phyloP scores from a whole-genome alignment of 768 basidiomycete species.

The Cubamyces sp. region DNA sequence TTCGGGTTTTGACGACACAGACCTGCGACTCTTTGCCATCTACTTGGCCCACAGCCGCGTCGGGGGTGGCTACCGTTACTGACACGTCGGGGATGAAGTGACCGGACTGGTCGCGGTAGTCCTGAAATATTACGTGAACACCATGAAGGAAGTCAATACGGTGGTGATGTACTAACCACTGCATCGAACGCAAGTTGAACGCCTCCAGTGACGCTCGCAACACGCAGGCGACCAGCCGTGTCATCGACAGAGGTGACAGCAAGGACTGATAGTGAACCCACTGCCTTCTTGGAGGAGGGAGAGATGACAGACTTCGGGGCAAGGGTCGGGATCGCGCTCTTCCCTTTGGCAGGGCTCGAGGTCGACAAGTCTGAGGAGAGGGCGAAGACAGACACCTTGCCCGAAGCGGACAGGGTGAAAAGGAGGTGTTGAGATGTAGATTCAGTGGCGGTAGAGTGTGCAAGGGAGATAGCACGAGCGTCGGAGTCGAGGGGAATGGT shows the following conservation, averaged over 20 bases:
- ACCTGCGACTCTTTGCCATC: conserved; percentile 27
- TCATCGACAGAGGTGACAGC: conserved; percentile 50
- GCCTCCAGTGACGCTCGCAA: conserved; percentile 59
- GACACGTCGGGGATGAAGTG: conserved; percentile 54
- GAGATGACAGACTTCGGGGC: conserved; percentile 55
- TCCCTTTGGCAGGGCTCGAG: conserved; percentile 43
- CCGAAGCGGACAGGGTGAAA: conserved; percentile 61
- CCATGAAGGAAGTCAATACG: neutral
- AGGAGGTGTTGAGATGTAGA: conserved; percentile 44
- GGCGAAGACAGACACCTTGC: conserved; percentile 60
- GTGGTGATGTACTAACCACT: conserved; percentile 48
- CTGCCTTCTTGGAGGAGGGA: conserved; percentile 43
- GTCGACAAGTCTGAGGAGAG: conserved; percentile 51
- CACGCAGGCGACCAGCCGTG: conserved; percentile 48
- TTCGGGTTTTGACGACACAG: neutral
- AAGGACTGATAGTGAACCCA: conserved; percentile 44
- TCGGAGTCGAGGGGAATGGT: conserved; percentile 68
- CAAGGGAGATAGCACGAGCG: conserved; percentile 47
- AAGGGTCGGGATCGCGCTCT: conserved; percentile 53
- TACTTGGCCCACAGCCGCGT: conserved; percentile 40
- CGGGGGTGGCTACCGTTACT: conserved; percentile 32
- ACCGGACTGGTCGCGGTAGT: conserved; percentile 56
- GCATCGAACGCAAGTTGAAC: conserved; percentile 61
- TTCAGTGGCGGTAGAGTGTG: conserved; percentile 27
- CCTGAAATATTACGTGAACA: conserved; percentile 39